phyloP scores from a whole-genome alignment of 768 basidiomycete genomes.

The Mycena galericulata region DNA sequence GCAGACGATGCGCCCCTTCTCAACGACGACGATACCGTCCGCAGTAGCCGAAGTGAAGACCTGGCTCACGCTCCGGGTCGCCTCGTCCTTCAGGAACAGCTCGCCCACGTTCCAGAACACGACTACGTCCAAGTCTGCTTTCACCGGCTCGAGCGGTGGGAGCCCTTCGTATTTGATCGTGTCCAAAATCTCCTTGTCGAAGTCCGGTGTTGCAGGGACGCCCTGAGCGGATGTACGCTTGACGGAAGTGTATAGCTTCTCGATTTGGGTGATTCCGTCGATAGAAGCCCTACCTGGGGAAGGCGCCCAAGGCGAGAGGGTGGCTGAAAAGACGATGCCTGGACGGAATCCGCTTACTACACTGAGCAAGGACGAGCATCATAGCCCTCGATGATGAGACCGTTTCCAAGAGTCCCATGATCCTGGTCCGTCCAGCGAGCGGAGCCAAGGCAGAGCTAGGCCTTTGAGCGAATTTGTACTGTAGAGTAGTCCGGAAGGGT shows the following conservation, averaged over 20 bases:
- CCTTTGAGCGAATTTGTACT: constrained; percentile 65
- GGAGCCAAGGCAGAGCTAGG: constrained; percentile 70
- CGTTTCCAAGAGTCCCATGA: constrained; percentile 20
- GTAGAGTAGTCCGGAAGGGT: constrained; percentile 34
- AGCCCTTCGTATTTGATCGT: constrained; percentile 76
- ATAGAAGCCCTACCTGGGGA: constrained; percentile 86
- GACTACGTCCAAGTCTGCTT: constrained; percentile 6
- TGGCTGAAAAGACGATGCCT: constrained; percentile 72
- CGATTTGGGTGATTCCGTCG: constrained; percentile 81
- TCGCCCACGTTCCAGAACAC: constrained; percentile 30
- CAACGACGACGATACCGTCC: constrained; percentile 23
- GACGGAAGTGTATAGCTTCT: constrained; percentile 46
- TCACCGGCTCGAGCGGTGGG: constrained; percentile 59
- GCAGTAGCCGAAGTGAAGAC: constrained; percentile 20
- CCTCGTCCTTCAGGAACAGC: constrained; percentile 16
- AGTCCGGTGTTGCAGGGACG: constrained; percentile 67
- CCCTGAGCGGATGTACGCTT: constrained; percentile 65
- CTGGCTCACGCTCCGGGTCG: background rate
- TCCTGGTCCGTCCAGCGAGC: constrained; percentile 71
- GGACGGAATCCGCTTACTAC: background rate
- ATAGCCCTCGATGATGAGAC: constrained; percentile 57
- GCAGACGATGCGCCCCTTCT: constrained; percentile 26
- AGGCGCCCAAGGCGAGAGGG: constrained; percentile 83
- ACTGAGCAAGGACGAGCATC: constrained; percentile 63
- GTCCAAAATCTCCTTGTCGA: constrained; percentile 68